phyloP scores from a whole-genome alignment of 1,284 basidiomycete genomes.

The Ustilago loliicola region DNA sequence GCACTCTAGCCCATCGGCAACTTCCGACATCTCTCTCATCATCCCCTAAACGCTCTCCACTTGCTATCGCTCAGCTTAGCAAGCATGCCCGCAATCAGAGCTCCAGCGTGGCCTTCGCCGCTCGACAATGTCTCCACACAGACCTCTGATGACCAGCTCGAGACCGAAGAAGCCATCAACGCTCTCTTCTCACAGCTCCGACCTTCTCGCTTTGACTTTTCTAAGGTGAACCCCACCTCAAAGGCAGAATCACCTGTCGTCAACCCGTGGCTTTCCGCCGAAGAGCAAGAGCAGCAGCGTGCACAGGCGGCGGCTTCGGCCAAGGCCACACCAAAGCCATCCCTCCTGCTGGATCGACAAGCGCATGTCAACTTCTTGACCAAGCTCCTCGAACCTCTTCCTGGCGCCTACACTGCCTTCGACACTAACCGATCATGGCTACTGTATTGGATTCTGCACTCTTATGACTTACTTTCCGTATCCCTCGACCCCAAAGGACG shows the following conservation, averaged over 20 bases:
- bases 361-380: conserved; percentile 63
- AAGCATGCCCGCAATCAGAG: conserved; percentile 40
- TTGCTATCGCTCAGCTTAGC: not conserved
- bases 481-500: conserved; percentile 51
- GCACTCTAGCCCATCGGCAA: not conserved
- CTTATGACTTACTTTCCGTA: conserved; percentile 61
- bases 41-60: not conserved
- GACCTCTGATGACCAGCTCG: conserved; percentile 63
- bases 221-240: conserved; percentile 10
- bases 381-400: conserved; percentile 63
- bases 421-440: conserved; percentile 69
- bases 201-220: conserved; percentile 32
- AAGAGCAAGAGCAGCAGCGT: conserved; percentile 31
- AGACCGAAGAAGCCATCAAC: conserved; percentile 61
- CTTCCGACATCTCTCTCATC: conserved; percentile 5
- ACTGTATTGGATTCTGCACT: conserved; percentile 67
- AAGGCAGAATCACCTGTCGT: conserved; percentile 12
- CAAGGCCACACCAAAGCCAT: conserved; percentile 23
- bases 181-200: conserved; percentile 47
- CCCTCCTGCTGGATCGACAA: conserved; percentile 53
- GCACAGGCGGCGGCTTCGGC: conserved; percentile 9
- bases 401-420: conserved; percentile 62
- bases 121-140: conserved; percentile 53
- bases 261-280: conserved; percentile 49
- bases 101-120: conserved; percentile 54